Conservation (phyloP, 495 filamentous ascomycete genomes). For the Hypoxylon rickii region DNA sequence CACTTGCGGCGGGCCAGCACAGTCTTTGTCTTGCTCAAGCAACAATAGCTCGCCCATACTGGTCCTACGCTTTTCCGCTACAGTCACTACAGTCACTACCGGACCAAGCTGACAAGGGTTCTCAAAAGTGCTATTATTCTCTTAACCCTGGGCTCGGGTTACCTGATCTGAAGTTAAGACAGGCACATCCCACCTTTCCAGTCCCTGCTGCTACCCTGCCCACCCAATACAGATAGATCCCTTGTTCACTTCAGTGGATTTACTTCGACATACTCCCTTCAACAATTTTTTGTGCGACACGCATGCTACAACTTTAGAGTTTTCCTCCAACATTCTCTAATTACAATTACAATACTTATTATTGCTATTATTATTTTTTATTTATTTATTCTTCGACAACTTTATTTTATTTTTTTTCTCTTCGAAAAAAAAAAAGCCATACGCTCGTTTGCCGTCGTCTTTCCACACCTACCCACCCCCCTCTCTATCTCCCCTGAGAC, state of each 20-base stretch:
- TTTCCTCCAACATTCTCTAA: conserved; percentile 9
- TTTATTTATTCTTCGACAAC: background rate
- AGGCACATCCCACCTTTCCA: conserved; percentile 33
- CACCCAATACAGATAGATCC: conserved; percentile 8
- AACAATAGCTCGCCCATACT: conserved; percentile 10
- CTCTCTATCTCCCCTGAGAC: conserved; percentile 8
- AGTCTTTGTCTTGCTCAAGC: conserved; percentile 1
- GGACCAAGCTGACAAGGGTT: conserved; percentile 25
- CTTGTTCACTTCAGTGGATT: conserved; percentile 11
- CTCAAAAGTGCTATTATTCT: no score
- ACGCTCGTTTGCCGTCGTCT: conserved; percentile 31
- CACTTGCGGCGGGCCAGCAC: background rate
- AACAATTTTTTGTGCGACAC: conserved; percentile 26
- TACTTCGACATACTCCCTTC: conserved; percentile 24
- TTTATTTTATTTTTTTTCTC: background rate
- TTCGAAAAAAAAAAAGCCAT: no score
- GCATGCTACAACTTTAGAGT: background rate
- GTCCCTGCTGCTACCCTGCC: conserved; percentile 25
- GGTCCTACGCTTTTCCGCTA: conserved; percentile 17
- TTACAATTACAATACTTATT: conserved; percentile 28
- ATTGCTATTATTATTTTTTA: background rate
- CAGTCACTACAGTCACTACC: conserved; percentile 30
- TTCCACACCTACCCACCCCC: background rate
- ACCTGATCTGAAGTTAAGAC: conserved; percentile 32
- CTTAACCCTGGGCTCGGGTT: conserved; percentile 34